Evolutionary conservation across 2,329 filamentous ascomycete species (phyloP).

Genomic region (Fusarium vanettenii): DNA sequence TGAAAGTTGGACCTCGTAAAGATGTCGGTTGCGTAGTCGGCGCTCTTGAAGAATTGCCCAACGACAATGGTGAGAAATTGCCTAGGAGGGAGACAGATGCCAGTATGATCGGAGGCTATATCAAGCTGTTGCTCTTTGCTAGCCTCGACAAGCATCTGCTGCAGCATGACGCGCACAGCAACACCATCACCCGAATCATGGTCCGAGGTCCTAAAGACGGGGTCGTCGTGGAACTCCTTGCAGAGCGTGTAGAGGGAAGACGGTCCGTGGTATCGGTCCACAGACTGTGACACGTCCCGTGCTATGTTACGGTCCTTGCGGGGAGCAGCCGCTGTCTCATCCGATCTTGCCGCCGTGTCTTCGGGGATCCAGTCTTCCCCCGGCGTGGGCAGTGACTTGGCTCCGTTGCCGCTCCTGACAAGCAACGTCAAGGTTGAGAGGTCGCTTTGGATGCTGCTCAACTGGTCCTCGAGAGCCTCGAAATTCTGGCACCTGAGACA

Average conservation of each 20-base stretch:
- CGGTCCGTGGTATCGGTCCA: constrained; percentile 41
- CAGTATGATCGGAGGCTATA: constrained; percentile 26
- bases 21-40: constrained; percentile 41
- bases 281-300: constrained; percentile 27
- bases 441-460: constrained; percentile 42
- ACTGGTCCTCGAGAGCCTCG: constrained; percentile 42
- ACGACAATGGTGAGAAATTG: constrained; percentile 43
- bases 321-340: neutral
- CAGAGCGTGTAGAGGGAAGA: constrained; percentile 42
- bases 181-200: neutral
- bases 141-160: constrained; percentile 39
- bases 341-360: neutral
- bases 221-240: constrained; percentile 38
- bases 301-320: constrained; percentile 36
- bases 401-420: constrained; percentile 31
- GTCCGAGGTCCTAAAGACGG: constrained; percentile 17
- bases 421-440: constrained; percentile 43
- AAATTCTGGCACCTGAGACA: constrained; percentile 45
- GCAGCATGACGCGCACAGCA: constrained; percentile 21
- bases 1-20: constrained; percentile 39
- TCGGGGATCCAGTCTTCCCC: constrained; percentile 18
- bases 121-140: constrained; percentile 37
- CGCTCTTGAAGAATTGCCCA: constrained; percentile 39
- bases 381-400: constrained; percentile 12
- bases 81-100: constrained; percentile 36